Base-by-base conservation (phyloP, 1,284 basidiomycete genomes). In the Sanguinoderma infundibulare region DNA sequence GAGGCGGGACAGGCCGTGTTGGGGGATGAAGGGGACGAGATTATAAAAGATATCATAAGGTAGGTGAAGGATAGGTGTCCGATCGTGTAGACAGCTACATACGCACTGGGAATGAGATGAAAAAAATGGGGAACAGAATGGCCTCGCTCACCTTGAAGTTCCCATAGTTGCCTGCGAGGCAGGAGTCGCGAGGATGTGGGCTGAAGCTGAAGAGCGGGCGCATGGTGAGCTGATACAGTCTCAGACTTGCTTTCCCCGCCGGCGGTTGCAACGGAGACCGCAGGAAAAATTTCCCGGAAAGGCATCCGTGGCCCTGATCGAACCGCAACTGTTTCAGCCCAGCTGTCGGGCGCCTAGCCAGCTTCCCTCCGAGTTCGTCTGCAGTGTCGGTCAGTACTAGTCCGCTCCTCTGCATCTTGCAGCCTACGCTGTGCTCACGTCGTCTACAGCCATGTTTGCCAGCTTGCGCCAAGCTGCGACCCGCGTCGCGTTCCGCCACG, bases 391-490 rank as follows among this genome's bases (percentile, higher is more conserved):
- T 20, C 7, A 51, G 15, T 34, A 12, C 28, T 28, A 5, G 30
- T 28, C 32, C 32, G 7, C 22, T 36, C 35, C 24, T 54, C 24
- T n/a, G 14, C 39, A 22, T 38, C 7, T 36, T 20, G n/a, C 34
- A 10, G 5, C 28, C 47, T 46, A 22, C n/a, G 14, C 32, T 10
- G 12, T 7, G 4, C 32, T 36, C 50, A n/a, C 32, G 3, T 10
- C 12, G 32, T 20, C n/a, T 20, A 44, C 8, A 50, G 49, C 15
- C 9, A 67, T 67, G 65, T 36, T 67, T 20, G 50, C 65, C 7
- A 63, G 49, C 24, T 20, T 63, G 32, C 55, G 61, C 10, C 59
- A 57, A 39, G 44, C 59, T 14, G 55, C 47, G 20, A 34, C 61
- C 20, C 47, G 65, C 17, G 32, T 35, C 10, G 53, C 64, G 12